These are phyloP conservation scores for Rugonectria rugulosa DNA, from an alignment of 2,329 filamentous ascomycete genomes.

Conservation along the genomic window DNA sequence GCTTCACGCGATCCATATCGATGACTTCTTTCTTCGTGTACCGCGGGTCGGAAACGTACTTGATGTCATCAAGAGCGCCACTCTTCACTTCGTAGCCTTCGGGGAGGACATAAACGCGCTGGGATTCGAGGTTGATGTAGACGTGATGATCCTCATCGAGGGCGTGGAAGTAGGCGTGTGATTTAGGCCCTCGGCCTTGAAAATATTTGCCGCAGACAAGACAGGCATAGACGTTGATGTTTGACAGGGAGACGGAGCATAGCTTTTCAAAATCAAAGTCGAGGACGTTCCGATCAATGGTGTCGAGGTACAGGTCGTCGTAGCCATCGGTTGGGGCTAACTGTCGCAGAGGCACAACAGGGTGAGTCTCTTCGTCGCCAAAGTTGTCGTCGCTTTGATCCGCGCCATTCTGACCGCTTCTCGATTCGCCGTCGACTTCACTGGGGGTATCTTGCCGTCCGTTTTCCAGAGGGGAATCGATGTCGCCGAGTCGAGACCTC, in stretches of 20 bases:
- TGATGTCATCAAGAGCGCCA: constrained; percentile 96
- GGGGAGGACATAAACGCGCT: constrained; percentile 89
- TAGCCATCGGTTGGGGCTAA: constrained; percentile 85
- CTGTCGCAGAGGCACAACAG: constrained; percentile 57
- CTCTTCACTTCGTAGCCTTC: constrained; percentile 97
- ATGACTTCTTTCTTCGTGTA: constrained; percentile 83
- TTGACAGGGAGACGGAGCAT: constrained; percentile 93
- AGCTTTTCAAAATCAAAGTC: constrained; percentile 99
- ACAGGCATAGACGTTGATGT: constrained; percentile 99
- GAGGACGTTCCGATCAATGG: constrained; percentile 88
- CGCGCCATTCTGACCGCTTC: constrained; percentile 34
- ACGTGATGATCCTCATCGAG: constrained; percentile 96
- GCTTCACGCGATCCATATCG: constrained; percentile 74
- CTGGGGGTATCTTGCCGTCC: constrained; percentile 35
- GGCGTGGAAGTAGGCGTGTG: constrained; percentile 96
- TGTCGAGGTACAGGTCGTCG: constrained; percentile 96
- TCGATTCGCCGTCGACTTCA: constrained; percentile 39
- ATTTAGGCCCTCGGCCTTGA: constrained; percentile 91
- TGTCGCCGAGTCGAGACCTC: constrained; percentile 60
- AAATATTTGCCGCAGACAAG: constrained; percentile 98
- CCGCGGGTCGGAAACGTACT: constrained; percentile 92
- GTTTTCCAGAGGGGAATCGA: constrained; percentile 48
- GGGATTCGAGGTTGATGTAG: constrained; percentile 96
- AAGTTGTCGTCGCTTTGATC: constrained; percentile 47
- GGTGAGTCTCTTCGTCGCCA: constrained; percentile 51